Evolutionary conservation across 179 eudicot genomes (phyloP).

Genomic region (Dionaea muscipula): DNA sequence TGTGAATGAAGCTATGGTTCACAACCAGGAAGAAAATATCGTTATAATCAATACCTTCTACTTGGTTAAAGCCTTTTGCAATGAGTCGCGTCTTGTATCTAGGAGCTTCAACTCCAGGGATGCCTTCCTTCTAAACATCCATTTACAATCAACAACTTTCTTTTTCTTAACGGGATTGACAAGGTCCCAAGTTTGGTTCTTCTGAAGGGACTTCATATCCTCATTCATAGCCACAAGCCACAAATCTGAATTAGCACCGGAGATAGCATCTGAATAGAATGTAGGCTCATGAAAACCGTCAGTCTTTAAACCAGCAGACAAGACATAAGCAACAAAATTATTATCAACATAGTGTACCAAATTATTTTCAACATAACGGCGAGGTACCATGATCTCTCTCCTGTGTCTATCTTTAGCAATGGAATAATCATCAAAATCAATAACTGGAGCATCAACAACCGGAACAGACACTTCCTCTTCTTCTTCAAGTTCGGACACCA

Average conservation of each 20-base stretch:
- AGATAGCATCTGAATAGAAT: not conserved
- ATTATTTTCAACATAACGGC: no score
- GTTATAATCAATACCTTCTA: conserved; percentile 3
- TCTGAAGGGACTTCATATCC: conserved; percentile 8
- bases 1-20: not conserved
- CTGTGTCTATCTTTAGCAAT: not conserved
- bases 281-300: not conserved
- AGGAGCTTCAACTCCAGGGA: not conserved
- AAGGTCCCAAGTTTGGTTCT: not conserved
- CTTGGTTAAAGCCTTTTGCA: conserved; percentile 1
- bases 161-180: not conserved
- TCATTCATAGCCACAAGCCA: not conserved
- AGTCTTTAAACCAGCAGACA: no score
- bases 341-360: no score
- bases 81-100: conserved; percentile 7
- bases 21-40: conserved; percentile 10
- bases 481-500: no score
- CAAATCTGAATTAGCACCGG: not conserved
- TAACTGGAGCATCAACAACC: no score
- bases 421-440: not conserved
- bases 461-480: no score
- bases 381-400: not conserved
- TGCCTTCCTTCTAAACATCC: no score
- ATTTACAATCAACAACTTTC: not conserved
- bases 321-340: no score